Percentiles rank a stretch among this genome's conserved stretches.
These are phyloP conservation scores for Cercis canadensis DNA, from an alignment of 306 rosid genomes.

Conservation along the genomic window DNA sequence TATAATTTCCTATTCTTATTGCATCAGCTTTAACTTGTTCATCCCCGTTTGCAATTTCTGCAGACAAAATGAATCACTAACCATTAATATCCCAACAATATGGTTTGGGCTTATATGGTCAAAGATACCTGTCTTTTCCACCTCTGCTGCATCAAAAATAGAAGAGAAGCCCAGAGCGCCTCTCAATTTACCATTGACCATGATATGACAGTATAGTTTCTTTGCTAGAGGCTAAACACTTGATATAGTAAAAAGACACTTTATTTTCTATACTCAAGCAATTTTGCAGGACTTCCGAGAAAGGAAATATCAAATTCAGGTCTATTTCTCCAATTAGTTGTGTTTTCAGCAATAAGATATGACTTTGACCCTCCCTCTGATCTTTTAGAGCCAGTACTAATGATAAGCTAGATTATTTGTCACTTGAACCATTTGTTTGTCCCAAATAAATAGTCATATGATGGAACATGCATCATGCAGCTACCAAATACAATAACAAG, in stretches of 20 bases:
- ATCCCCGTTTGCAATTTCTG: slow-evolving; percentile 89
- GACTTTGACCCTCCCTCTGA: slow-evolving; percentile 8
- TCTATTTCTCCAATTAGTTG: slow-evolving; percentile 6
- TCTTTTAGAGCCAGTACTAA: background rate
- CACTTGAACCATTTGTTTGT: slow-evolving; percentile 10
- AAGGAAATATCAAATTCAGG: slow-evolving; percentile 25
- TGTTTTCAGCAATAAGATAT: slow-evolving; percentile 19
- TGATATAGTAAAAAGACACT: no score
- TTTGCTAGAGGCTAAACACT: slow-evolving; percentile 22
- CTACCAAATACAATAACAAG: slow-evolving; percentile 12
- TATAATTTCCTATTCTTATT: slow-evolving; percentile 83
- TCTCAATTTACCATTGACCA: background rate
- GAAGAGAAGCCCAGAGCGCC: background rate
- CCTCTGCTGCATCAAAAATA: slow-evolving; percentile 5
- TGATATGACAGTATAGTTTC: slow-evolving; percentile 29
- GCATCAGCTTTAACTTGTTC: slow-evolving; percentile 96
- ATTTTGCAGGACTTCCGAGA: slow-evolving; percentile 31
- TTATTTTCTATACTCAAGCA: slow-evolving; percentile 20
- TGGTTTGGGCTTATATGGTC: slow-evolving; percentile 21
- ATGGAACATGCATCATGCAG: background rate
- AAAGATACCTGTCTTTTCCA: slow-evolving; percentile 17
- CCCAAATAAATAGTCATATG: slow-evolving; percentile 16
- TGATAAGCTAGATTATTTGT: slow-evolving; percentile 25
- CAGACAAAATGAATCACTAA: slow-evolving; percentile 40
- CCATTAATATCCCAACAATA: slow-evolving; percentile 18